phyloP scores from a whole-genome alignment of 495 filamentous ascomycete genomes.

The Haplographium delicatum region DNA sequence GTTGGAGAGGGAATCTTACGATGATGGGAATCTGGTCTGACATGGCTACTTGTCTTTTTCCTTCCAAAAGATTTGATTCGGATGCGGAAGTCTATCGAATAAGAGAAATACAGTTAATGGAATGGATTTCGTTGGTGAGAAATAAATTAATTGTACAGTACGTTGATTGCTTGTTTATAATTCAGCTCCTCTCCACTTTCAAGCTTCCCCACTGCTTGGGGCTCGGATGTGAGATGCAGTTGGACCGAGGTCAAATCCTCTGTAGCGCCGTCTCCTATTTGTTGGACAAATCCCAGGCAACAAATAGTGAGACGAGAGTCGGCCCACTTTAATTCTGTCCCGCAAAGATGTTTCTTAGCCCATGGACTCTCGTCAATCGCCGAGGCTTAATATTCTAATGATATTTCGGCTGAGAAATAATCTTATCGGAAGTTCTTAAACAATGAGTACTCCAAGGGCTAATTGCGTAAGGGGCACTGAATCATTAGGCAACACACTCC shows the following conservation, averaged over 20 bases:
- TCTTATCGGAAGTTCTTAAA: too few species aligned
- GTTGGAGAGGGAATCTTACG: conserved; percentile 41
- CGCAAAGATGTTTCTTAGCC: neutral
- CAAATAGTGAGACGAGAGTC: conserved; percentile 1
- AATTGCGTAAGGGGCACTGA: too few species aligned
- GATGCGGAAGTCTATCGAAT: too few species aligned
- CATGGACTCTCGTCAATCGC: neutral
- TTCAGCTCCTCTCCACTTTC: conserved; percentile 13
- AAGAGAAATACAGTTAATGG: neutral
- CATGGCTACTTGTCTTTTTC: conserved; percentile 38
- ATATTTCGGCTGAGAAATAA: too few species aligned
- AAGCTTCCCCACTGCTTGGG: too few species aligned
- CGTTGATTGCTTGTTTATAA: too few species aligned
- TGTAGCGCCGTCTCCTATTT: neutral
- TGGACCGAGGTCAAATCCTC: conserved; percentile 8
- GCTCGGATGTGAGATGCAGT: conserved; percentile 5
- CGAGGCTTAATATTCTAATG: neutral
- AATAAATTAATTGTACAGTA: too few species aligned
- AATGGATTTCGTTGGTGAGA: too few species aligned
- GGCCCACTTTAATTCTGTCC: conserved; percentile 1
- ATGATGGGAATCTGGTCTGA: conserved; percentile 63
- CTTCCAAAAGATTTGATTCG: too few species aligned
- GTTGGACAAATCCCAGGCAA: neutral
- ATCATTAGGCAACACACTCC: too few species aligned
- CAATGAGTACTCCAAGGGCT: too few species aligned